Evolutionary conservation across 2,329 filamentous ascomycete genomes (phyloP).

Genomic region (Exophiala aquamarina): DNA sequence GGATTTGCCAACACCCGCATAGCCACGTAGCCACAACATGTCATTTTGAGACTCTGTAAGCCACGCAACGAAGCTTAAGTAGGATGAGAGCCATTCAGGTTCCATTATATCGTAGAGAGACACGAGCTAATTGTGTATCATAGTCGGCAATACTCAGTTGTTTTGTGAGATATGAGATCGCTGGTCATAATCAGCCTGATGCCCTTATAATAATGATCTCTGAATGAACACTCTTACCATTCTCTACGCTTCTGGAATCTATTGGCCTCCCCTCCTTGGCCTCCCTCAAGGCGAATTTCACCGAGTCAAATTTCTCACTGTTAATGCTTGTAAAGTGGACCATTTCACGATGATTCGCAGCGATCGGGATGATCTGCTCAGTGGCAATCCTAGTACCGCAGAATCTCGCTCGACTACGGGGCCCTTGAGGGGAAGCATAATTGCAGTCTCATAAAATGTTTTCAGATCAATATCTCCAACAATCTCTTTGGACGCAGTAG

Average conservation of each 20-base stretch:
- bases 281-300: constrained; percentile 4
- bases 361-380: constrained; percentile 3
- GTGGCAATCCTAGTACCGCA: constrained; percentile 1
- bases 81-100: constrained; percentile 5
- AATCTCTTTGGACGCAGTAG: constrained; percentile 3
- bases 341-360: constrained; percentile 9
- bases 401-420: constrained; percentile 7
- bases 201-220: too few species aligned
- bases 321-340: neutral
- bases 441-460: constrained; percentile 9
- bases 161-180: neutral
- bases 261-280: too few species aligned
- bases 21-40: constrained; percentile 1
- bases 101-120: neutral
- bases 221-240: too few species aligned
- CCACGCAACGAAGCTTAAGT: neutral
- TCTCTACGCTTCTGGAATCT: too few species aligned
- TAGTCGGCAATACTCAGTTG: constrained; percentile 5
- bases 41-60: neutral
- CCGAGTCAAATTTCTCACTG: constrained; percentile 7
- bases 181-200: too few species aligned
- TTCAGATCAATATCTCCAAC: constrained; percentile 1
- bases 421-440: constrained; percentile 5
- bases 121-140: neutral
- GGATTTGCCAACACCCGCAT: constrained; percentile 1